Base-by-base conservation (phyloP, 2,329 filamentous ascomycete species). In the Xylaria sp. region DNA sequence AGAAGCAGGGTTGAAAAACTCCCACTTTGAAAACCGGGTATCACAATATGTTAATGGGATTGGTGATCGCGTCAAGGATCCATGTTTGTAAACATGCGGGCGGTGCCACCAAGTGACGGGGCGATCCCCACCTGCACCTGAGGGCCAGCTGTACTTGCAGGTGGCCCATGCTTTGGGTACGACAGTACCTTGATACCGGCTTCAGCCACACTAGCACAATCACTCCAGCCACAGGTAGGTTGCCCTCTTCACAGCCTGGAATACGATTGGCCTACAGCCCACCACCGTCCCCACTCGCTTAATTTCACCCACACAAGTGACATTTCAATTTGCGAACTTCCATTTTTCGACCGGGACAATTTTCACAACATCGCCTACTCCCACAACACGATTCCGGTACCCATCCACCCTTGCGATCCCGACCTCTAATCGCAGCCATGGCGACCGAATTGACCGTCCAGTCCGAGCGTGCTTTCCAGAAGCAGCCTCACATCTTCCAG, bases 401-500 rank as follows among this genome's bases (percentile, higher is more conserved):
- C 59, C 70, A 57, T 62, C 56, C 59, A 62, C 63, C 69, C 69
- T 77, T 75, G 77, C 75, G 74, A 74, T 70, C 74, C 56, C 65
- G 63, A 65, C 69, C 68, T 69, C 59, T 63, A 62, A 69, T 68
- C 79, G 81, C 80, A 83, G 86, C 77, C 79, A 96, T 96, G 92
- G 92, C 92, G 78, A 96, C 92, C 86, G 92, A 96, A 86, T 86
- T 97, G 84, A 96, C 92, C 79, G 94, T 99, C 81, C 94, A 99
- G 89, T 95, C 91, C 78, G 94, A 99, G 89, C 93, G 94, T 85
- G 94, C 94, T 86, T 99, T 90, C 91, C 94, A 97, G 83, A 99
- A 99, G 89, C 93, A 99, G 87, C 94, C 94, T 79, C 94, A 99
- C 83, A 96, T 99, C 86, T 99, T 97, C 91, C 87, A 90, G 75